Conservation (phyloP, 805 yeast genomes). For the Wickerhamomyces alni region DNA sequence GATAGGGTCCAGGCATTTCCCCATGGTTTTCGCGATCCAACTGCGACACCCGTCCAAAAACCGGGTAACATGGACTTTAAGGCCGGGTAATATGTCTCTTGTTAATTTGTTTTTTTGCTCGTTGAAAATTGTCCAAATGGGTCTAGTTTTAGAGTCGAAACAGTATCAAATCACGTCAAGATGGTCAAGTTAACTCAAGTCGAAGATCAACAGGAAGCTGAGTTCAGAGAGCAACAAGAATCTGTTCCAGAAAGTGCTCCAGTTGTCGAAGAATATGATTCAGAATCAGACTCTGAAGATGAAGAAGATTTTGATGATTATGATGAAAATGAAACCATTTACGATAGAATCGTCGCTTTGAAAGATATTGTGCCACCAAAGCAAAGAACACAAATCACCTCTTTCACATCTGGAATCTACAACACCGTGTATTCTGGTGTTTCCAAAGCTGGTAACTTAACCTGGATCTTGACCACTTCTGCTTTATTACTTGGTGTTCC, state of each 20-base stretch:
- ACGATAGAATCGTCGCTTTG: slow-evolving; percentile 85
- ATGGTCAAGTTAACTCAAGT: slow-evolving; percentile 78
- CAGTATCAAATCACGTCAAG: neutral
- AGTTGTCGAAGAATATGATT: slow-evolving; percentile 35
- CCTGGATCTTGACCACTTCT: slow-evolving; percentile 85
- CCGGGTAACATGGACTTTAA: too few relatives aligned
- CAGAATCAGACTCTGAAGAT: slow-evolving; percentile 45
- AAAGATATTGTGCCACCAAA: slow-evolving; percentile 88
- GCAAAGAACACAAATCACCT: slow-evolving; percentile 52
- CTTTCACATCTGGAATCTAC: slow-evolving; percentile 26
- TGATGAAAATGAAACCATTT: slow-evolving; percentile 77
- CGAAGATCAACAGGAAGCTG: slow-evolving; percentile 43
- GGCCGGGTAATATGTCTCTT: too few relatives aligned
- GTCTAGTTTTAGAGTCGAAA: slow-evolving; percentile 5
- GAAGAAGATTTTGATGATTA: slow-evolving; percentile 46
- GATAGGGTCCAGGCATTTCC: too few relatives aligned
- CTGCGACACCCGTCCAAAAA: too few relatives aligned
- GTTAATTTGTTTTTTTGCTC: too few relatives aligned
- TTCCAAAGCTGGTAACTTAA: slow-evolving; percentile 61
- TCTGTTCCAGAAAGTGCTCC: slow-evolving; percentile 26
- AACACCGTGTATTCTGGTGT: slow-evolving; percentile 41
- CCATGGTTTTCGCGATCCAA: too few relatives aligned
- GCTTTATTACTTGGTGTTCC: slow-evolving; percentile 90
- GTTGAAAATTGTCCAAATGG: too few relatives aligned
- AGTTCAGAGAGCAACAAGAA: slow-evolving; percentile 25